Conservation (phyloP, 352 stramenopile species). For the Phytophthora europaea region DNA sequence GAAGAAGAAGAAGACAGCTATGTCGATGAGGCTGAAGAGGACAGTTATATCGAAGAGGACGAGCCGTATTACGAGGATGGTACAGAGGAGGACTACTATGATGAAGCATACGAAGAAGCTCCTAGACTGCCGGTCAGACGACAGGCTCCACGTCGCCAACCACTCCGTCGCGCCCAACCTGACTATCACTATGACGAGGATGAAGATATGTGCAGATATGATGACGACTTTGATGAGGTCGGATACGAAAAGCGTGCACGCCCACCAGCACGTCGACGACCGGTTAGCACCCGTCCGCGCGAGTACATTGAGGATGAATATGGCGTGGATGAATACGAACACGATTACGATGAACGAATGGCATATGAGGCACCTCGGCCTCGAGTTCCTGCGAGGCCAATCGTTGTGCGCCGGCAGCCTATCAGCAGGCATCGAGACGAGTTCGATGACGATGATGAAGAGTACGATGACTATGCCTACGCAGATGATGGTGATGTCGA, state of each 20-base stretch:
- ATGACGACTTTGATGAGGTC: conserved; percentile 13
- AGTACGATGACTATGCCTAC: conserved; percentile 20
- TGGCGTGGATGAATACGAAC: conserved; percentile 11
- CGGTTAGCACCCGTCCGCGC: conserved; percentile 14
- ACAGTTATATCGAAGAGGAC: conserved; percentile 27
- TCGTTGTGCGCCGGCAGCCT: conserved; percentile 24
- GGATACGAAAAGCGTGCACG: conserved; percentile 15
- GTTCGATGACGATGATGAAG: conserved; percentile 13
- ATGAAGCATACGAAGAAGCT: conserved; percentile 22
- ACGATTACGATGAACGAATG: conserved; percentile 11
- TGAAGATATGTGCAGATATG: conserved; percentile 26
- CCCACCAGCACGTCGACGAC: conserved; percentile 18
- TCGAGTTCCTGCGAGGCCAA: conserved; percentile 18
- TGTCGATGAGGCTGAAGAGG: conserved; percentile 18
- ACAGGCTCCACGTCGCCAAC: conserved; percentile 24
- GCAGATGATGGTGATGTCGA: conserved; percentile 11
- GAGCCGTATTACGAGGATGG: conserved; percentile 21
- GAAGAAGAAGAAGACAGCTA: conserved; percentile 18
- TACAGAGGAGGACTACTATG: conserved; percentile 30
- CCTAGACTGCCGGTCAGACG: conserved; percentile 14
- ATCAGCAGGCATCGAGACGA: conserved; percentile 9
- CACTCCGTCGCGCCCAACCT: conserved; percentile 13
- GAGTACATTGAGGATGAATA: conserved; percentile 34
- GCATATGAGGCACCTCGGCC: conserved; percentile 13
- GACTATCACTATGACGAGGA: conserved; percentile 23